A percentile compares a stretch with the other conserved stretches of the same genome.
Conservation (phyloP, 2,329 filamentous ascomycete genomes). For the Diaporthe sp. region DNA sequence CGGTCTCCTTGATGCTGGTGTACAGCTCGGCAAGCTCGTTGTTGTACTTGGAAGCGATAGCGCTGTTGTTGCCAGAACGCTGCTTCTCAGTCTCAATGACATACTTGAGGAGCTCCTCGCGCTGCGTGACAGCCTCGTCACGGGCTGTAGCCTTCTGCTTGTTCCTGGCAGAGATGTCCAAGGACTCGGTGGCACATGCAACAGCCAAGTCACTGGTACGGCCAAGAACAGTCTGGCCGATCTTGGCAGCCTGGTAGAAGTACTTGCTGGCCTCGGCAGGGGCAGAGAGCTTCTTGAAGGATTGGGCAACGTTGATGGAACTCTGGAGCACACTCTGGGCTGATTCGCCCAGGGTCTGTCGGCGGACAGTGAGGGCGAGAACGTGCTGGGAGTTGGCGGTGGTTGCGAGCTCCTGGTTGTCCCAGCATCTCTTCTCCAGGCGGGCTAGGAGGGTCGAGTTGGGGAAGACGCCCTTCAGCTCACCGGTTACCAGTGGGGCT, state of each 20-base stretch:
- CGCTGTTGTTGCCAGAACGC: constrained; percentile 39
- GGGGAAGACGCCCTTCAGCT: constrained; percentile 39
- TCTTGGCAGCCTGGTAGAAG: constrained; percentile 41
- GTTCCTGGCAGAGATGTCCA: constrained; percentile 38
- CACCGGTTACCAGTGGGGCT: constrained; percentile 26
- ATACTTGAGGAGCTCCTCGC: constrained; percentile 43
- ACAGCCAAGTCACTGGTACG: constrained; percentile 41
- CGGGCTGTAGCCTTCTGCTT: constrained; percentile 39
- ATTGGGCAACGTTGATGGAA: constrained; percentile 41
- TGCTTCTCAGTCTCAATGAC: constrained; percentile 43
- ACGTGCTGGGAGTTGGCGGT: constrained; percentile 39
- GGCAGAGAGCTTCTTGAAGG: constrained; percentile 39
- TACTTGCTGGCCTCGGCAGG: constrained; percentile 41
- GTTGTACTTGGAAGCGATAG: constrained; percentile 41
- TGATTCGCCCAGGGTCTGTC: constrained; percentile 36
- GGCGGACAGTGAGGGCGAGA: constrained; percentile 37
- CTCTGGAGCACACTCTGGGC: constrained; percentile 39
- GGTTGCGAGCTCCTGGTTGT: constrained; percentile 40
- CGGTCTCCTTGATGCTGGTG: constrained; percentile 41
- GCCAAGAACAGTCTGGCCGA: constrained; percentile 39
- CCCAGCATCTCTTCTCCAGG: constrained; percentile 42
- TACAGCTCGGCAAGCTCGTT: constrained; percentile 44
- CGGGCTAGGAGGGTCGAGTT: constrained; percentile 41
- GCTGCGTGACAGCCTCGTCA: constrained; percentile 41
- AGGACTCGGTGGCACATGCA: constrained; percentile 36